A percentile compares a stretch with the other conserved stretches of the same genome.
phyloP scores from a whole-genome alignment of 768 basidiomycete genomes.

The Gautieria morchelliformis region DNA sequence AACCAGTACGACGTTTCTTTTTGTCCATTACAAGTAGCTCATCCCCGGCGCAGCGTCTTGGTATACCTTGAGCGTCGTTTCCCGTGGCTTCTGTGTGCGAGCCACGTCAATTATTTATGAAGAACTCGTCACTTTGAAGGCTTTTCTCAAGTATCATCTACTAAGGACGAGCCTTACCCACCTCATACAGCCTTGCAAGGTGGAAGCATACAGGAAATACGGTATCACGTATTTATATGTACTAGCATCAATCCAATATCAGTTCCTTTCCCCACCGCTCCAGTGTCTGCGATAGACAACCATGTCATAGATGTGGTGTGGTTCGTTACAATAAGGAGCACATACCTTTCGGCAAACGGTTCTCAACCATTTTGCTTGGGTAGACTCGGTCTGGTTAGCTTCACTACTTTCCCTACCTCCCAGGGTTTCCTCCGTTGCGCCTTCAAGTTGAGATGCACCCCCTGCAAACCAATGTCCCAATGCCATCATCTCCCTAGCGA shows the following conservation, averaged over 20 bases:
- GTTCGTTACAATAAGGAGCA: background rate
- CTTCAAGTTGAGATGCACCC: background rate
- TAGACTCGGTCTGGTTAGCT: background rate
- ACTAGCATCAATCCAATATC: background rate
- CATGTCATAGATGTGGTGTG: background rate
- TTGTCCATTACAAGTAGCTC: no score
- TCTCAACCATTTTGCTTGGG: background rate
- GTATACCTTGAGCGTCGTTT: background rate
- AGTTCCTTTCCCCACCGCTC: background rate
- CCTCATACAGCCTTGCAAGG: background rate
- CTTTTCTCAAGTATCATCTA: background rate
- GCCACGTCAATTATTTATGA: background rate
- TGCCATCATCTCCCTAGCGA: background rate
- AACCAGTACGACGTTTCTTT: constrained; percentile 42
- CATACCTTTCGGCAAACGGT: background rate
- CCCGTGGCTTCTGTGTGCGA: background rate
- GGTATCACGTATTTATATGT: background rate
- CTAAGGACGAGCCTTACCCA: background rate
- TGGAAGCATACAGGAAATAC: background rate
- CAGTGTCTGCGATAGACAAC: background rate
- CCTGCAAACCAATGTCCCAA: background rate
- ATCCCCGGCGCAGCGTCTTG: background rate
- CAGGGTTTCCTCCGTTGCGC: background rate
- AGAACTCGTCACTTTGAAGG: background rate
- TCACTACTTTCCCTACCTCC: background rate